Percentiles rank a stretch among this genome's conserved stretches.
Evolutionary conservation across 169 alveolate species (phyloP).

Genomic region (Neospora caninum): DNA sequence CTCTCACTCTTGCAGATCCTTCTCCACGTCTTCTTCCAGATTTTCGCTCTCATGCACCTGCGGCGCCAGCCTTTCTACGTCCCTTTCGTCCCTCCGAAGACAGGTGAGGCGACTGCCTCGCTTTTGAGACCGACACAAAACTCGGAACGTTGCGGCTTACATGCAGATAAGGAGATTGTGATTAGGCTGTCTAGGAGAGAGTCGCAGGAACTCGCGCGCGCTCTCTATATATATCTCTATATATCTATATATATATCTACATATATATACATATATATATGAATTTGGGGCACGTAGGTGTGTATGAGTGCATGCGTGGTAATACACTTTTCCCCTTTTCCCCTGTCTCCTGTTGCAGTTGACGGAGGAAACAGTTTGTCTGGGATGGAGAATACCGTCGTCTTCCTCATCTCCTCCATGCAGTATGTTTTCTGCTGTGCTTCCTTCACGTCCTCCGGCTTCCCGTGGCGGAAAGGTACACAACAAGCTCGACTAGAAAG

Average conservation of each 20-base stretch:
- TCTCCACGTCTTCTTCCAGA: background rate
- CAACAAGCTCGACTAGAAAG: background rate
- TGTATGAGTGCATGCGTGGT: background rate
- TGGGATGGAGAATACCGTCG: constrained; percentile 16
- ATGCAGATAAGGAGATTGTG: too few relatives aligned
- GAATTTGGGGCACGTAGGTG: too few relatives aligned
- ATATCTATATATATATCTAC: too few relatives aligned
- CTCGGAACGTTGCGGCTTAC: too few relatives aligned
- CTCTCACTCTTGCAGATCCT: background rate
- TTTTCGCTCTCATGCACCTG: background rate
- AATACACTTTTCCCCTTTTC: background rate
- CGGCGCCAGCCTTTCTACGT: constrained; percentile 7
- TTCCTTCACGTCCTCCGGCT: constrained; percentile 26
- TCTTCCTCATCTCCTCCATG: constrained; percentile 14
- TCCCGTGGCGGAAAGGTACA: constrained; percentile 26
- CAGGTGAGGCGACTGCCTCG: too few relatives aligned
- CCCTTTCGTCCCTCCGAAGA: background rate
- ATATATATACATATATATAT: too few relatives aligned
- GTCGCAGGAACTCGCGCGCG: too few relatives aligned
- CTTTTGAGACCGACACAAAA: too few relatives aligned
- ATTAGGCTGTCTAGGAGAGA: too few relatives aligned
- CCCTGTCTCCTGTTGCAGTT: background rate
- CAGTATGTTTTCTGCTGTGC: constrained; percentile 31
- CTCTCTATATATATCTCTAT: background rate
- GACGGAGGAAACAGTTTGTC: background rate